Percentiles rank a stretch among this genome's conserved stretches.
Conservation (phyloP, 495 filamentous ascomycete genomes). For the Darksidea phi region DNA sequence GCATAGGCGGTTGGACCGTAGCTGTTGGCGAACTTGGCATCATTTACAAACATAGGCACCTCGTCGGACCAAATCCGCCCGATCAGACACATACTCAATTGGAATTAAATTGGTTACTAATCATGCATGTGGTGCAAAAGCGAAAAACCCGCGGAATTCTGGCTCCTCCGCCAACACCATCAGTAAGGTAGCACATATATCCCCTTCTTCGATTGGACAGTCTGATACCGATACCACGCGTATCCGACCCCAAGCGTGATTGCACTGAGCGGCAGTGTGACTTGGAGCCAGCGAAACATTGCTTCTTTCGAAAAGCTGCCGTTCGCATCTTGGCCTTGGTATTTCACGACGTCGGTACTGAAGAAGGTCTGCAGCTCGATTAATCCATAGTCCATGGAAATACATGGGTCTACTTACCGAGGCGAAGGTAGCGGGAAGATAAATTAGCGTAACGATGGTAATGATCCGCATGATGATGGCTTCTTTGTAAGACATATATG, state of each 20-base stretch:
- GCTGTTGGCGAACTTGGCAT: no score
- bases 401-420: conserved; percentile 39
- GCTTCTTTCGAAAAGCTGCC: conserved; percentile 45
- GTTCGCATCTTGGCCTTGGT: conserved; percentile 37
- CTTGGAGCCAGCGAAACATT: conserved; percentile 47
- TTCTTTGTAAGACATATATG: conserved; percentile 44
- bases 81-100: no score
- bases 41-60: no score
- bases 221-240: conserved; percentile 10
- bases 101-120: no score
- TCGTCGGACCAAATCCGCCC: no score
- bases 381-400: conserved; percentile 3
- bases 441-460: conserved; percentile 47
- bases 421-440: conserved; percentile 50
- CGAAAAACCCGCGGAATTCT: not conserved
- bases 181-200: conserved; percentile 5
- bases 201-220: conserved; percentile 6
- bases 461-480: conserved; percentile 47
- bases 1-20: no score
- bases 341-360: conserved; percentile 50
- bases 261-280: conserved; percentile 46
- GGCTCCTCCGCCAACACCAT: not conserved
- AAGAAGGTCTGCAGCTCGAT: conserved; percentile 45
- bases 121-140: no score
- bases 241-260: conserved; percentile 29